A percentile compares a stretch with the other conserved stretches of the same genome.
Evolutionary conservation across 2,329 filamentous ascomycete species (phyloP).

Genomic region (Talaromyces sp.): DNA sequence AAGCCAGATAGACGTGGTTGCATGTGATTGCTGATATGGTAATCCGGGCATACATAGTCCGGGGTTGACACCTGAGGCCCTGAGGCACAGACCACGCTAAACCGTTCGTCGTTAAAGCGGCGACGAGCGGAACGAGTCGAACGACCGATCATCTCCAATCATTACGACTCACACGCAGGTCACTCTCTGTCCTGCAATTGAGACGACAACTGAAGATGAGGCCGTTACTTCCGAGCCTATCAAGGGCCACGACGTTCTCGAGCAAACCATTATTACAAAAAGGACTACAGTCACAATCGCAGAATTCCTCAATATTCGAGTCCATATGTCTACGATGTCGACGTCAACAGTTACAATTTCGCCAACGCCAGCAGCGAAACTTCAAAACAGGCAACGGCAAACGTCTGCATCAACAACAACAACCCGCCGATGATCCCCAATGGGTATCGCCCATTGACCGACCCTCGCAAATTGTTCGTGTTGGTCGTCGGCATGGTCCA

Average conservation of each 20-base stretch:
- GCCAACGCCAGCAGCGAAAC: constrained; percentile 29
- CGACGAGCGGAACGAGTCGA: background rate
- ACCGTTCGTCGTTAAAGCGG: background rate
- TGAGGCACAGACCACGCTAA: too few relatives aligned
- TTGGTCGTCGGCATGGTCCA: constrained; percentile 68
- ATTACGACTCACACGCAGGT: too few relatives aligned
- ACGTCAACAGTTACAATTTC: constrained; percentile 35
- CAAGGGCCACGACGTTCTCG: constrained; percentile 23
- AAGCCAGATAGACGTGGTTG: background rate
- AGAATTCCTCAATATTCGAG: constrained; percentile 22
- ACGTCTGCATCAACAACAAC: constrained; percentile 44
- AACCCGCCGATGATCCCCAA: constrained; percentile 62
- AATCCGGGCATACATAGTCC: too few relatives aligned
- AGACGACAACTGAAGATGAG: background rate
- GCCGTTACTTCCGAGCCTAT: constrained; percentile 19
- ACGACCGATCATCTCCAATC: background rate
- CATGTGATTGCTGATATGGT: background rate
- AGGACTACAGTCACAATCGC: constrained; percentile 6
- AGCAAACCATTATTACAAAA: background rate
- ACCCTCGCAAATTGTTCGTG: constrained; percentile 72
- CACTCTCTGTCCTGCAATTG: background rate
- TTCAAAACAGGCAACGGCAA: constrained; percentile 26
- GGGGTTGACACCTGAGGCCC: background rate
- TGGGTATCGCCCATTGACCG: constrained; percentile 86
- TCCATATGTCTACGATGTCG: constrained; percentile 34